phyloP scores from a whole-genome alignment of 179 eudicot genomes.

The Sideroxylon spinosum region DNA sequence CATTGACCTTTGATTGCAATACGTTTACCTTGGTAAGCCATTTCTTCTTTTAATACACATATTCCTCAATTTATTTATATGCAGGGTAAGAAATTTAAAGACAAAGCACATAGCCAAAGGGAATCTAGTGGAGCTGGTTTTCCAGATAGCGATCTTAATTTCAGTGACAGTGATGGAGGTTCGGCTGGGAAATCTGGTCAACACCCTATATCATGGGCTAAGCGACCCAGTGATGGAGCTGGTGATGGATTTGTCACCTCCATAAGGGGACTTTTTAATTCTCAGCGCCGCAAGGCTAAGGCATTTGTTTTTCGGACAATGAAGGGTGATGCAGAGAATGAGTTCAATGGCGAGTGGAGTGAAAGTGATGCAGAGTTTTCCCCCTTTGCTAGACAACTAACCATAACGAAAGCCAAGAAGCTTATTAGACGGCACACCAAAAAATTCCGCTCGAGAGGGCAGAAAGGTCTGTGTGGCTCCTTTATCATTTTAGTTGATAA shows the following conservation, averaged over 20 bases:
- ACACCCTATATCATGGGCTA: constrained; percentile 54
- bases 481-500: background rate
- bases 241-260: constrained; percentile 97
- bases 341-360: constrained; percentile 80
- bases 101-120: constrained; percentile 69
- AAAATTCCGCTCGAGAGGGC: constrained; percentile 79
- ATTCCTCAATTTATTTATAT: background rate
- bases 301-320: constrained; percentile 90
- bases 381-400: constrained; percentile 88
- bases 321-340: constrained; percentile 90
- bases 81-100: constrained; percentile 96
- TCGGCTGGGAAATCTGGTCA: constrained; percentile 58
- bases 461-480: constrained; percentile 54
- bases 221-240: constrained; percentile 86
- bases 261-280: constrained; percentile 75
- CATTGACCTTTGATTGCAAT: background rate
- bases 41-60: background rate
- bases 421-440: constrained; percentile 89
- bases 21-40: background rate
- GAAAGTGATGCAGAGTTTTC: constrained; percentile 88
- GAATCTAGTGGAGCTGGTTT: constrained; percentile 48
- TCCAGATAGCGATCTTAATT: constrained; percentile 65
- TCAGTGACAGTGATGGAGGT: constrained; percentile 89
- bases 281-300: constrained; percentile 94
- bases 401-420: constrained; percentile 82